Evolutionary conservation across 1,284 basidiomycete species (phyloP).

Genomic region (Pseudozyma sp.): DNA sequence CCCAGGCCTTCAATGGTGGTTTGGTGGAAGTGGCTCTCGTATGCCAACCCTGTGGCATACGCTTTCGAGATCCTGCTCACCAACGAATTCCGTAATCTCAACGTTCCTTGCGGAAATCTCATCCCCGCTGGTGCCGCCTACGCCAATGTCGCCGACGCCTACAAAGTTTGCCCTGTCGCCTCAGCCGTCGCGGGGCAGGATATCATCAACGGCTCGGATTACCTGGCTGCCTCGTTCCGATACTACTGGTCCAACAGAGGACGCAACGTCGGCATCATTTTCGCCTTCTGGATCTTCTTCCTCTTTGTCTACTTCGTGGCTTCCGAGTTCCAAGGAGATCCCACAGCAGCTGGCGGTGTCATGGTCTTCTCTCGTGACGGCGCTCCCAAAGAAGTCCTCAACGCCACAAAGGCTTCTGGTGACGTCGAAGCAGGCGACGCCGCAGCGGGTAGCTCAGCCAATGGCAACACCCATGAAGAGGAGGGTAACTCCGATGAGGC

Average conservation of each 20-base stretch:
- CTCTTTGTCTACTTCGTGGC: slow-evolving; percentile 47
- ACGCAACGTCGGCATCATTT: slow-evolving; percentile 59
- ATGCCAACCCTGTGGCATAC: slow-evolving; percentile 62
- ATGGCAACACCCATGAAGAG: not conserved
- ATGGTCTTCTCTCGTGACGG: slow-evolving; percentile 58
- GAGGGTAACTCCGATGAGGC: slow-evolving; percentile 16
- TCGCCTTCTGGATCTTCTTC: slow-evolving; percentile 57
- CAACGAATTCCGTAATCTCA: slow-evolving; percentile 59
- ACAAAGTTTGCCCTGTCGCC: slow-evolving; percentile 57
- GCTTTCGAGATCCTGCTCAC: slow-evolving; percentile 60
- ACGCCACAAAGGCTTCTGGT: slow-evolving; percentile 30
- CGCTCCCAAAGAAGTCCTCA: slow-evolving; percentile 32
- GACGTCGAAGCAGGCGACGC: slow-evolving; percentile 30
- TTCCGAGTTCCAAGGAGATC: slow-evolving; percentile 59
- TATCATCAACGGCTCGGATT: slow-evolving; percentile 36
- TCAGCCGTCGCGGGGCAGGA: slow-evolving; percentile 49
- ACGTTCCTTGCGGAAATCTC: slow-evolving; percentile 42
- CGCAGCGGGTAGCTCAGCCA: slow-evolving; percentile 6
- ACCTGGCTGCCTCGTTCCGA: slow-evolving; percentile 39
- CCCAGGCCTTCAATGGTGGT: slow-evolving; percentile 60
- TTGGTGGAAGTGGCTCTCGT: slow-evolving; percentile 64
- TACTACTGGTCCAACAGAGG: slow-evolving; percentile 44
- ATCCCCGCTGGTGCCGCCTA: slow-evolving; percentile 48
- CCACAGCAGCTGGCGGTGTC: slow-evolving; percentile 51
- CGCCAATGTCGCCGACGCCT: slow-evolving; percentile 24